Evolutionary conservation across 2,329 filamentous ascomycete genomes (phyloP), one percentile per base, ranked within the genome.

Genomic region (Seiridium cupressi): DNA sequence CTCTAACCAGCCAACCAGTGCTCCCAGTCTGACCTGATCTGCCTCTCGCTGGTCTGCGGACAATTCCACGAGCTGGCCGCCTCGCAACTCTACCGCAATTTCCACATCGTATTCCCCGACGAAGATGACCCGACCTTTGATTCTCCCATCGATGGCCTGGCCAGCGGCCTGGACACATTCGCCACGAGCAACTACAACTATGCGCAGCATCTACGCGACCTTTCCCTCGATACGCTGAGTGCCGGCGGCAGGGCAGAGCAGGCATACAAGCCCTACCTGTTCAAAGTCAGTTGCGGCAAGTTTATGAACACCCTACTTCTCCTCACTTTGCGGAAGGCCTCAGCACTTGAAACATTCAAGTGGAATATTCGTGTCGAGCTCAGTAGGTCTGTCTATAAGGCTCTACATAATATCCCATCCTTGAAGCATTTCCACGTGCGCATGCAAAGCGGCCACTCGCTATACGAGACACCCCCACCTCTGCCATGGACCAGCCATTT

Each of bases 361-460:
- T 89, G 86, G 86, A 86, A 89, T 68, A 83, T 88, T 58, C 80
- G 84, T 5, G 81, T 89, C 58, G 86, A 89, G 69, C 77, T 89
- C 8, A 86, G 81, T 68, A 77, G 83, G 5, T 79, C 79, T 1
- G 79, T 89, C 4, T 88, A 85, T 72, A 77, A 77, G 60, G 78
- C 79, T 40, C 74, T 89, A 9, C 85, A 87, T 67, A 71, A 77
- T 40, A 83, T 87, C 59, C 62, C 73, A 18, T 76, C 80, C 5
- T 75, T 89, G 35, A 78, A 79, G 59, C 74, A 82, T 61, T 66
- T 89, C 10, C 83, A 86, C 63, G 67, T 89, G 48, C 82, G 86
- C 59, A 78, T 89, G 72, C 86, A 88, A 62, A 75, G 77, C 3
- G 85, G 85, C 2, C 76, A 77, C 1, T 86, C 85, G 0, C 76